A percentile compares a stretch with the other conserved stretches of the same genome.
Conservation (phyloP, 2,329 filamentous ascomycete species). For the Orbilia oligospora region DNA sequence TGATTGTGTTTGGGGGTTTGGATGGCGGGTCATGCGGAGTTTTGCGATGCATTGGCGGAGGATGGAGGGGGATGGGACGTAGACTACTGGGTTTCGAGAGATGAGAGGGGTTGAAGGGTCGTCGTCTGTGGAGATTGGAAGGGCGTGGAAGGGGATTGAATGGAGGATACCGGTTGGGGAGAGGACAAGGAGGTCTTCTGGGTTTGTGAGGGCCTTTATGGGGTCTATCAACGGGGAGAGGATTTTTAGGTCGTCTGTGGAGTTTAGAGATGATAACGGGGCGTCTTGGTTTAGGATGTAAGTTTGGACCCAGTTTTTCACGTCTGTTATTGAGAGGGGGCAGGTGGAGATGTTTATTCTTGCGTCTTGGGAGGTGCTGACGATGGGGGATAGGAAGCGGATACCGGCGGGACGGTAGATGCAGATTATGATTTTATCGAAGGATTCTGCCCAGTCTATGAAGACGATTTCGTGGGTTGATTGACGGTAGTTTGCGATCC, state of each 20-base stretch:
- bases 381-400: background rate
- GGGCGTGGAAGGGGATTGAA: slow-evolving; percentile 46
- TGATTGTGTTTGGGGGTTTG: too few relatives aligned
- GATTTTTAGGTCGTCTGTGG: slow-evolving; percentile 42
- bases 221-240: slow-evolving; percentile 36
- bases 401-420: slow-evolving; percentile 43
- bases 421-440: slow-evolving; percentile 52
- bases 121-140: slow-evolving; percentile 10
- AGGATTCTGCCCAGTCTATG: slow-evolving; percentile 47
- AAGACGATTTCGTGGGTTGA: slow-evolving; percentile 41
- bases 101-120: slow-evolving; percentile 19
- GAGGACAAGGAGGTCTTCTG: slow-evolving; percentile 48
- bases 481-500: slow-evolving; percentile 44
- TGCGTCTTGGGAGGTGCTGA: slow-evolving; percentile 25
- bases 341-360: slow-evolving; percentile 38
- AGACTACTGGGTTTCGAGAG: slow-evolving; percentile 52
- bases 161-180: slow-evolving; percentile 46
- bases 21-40: slow-evolving; percentile 18
- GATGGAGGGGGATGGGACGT: slow-evolving; percentile 55
- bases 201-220: slow-evolving; percentile 29
- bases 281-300: slow-evolving; percentile 40
- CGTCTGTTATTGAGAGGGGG: slow-evolving; percentile 5
- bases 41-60: slow-evolving; percentile 52
- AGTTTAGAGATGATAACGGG: slow-evolving; percentile 35
- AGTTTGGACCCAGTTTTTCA: slow-evolving; percentile 33